Percentiles rank a stretch among this genome's conserved stretches.
These are phyloP conservation scores for Miscanthus sacchariflorus DNA, from an alignment of 202 grass and related monocot genomes.

Conservation along the genomic window DNA sequence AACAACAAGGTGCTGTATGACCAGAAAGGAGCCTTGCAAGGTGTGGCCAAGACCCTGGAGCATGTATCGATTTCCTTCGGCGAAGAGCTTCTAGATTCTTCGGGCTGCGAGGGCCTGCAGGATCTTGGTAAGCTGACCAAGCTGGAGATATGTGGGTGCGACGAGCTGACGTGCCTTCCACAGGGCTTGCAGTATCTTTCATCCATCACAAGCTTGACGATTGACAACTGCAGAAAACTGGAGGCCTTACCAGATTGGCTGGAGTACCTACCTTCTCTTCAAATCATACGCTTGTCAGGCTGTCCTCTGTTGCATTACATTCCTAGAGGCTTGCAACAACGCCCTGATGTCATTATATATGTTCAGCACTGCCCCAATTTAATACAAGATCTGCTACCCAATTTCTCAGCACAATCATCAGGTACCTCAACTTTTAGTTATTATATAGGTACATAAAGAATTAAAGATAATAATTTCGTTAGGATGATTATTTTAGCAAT, in stretches of 20 bases:
- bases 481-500: neutral
- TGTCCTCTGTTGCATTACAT: constrained; percentile 1
- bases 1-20: no score
- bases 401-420: neutral
- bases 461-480: neutral
- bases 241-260: constrained; percentile 37
- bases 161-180: neutral
- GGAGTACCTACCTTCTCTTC: neutral
- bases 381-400: neutral
- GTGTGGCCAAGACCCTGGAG: neutral
- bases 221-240: constrained; percentile 14
- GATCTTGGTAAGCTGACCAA: neutral
- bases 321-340: neutral
- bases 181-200: constrained; percentile 19
- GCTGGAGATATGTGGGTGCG: constrained; percentile 29
- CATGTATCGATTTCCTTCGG: constrained; percentile 31
- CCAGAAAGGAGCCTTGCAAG: neutral
- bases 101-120: neutral
- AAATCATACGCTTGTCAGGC: neutral
- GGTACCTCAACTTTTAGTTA: neutral
- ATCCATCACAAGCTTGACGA: neutral
- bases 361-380: neutral
- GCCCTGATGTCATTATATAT: neutral
- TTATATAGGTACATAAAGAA: no score
- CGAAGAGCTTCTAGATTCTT: neutral